Percentiles rank a stretch among this genome's conserved stretches.
phyloP scores from a whole-genome alignment of 202 grass and related monocot genomes.

The Zoysia matrella region DNA sequence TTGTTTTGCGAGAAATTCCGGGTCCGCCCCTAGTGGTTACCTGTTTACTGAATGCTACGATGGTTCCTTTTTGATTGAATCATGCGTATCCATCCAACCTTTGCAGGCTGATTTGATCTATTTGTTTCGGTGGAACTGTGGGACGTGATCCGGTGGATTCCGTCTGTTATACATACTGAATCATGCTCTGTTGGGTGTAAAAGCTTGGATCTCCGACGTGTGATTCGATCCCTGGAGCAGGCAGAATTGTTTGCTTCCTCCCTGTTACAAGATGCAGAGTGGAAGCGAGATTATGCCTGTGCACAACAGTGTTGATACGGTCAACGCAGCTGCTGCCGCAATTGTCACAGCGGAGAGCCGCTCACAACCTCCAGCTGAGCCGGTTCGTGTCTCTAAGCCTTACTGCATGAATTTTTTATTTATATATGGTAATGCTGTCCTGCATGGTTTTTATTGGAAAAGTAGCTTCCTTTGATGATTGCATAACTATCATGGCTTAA shows the following conservation, averaged over 20 bases:
- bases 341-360: slow-evolving; percentile 85
- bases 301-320: slow-evolving; percentile 91
- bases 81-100: not conserved
- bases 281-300: slow-evolving; percentile 66
- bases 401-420: not conserved
- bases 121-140: not conserved
- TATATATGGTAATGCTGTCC: not conserved
- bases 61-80: not conserved
- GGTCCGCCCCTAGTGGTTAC: not conserved
- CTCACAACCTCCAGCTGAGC: slow-evolving; percentile 63
- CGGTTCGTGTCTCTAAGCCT: slow-evolving; percentile 34
- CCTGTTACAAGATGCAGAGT: slow-evolving; percentile 46
- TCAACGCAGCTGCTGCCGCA: slow-evolving; percentile 88
- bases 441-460: not conserved
- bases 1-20: not conserved
- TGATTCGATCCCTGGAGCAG: not conserved
- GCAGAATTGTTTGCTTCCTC: not conserved
- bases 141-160: not conserved
- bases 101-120: slow-evolving; percentile 26
- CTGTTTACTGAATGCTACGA: not conserved
- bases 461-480: not conserved
- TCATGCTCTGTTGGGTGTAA: slow-evolving; percentile 8
- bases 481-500: not conserved
- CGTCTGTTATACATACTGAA: not conserved
- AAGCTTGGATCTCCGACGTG: slow-evolving; percentile 25